These are phyloP conservation scores for Phytophthora idaei DNA, from an alignment of 352 stramenopile genomes.

Conservation along the genomic window DNA sequence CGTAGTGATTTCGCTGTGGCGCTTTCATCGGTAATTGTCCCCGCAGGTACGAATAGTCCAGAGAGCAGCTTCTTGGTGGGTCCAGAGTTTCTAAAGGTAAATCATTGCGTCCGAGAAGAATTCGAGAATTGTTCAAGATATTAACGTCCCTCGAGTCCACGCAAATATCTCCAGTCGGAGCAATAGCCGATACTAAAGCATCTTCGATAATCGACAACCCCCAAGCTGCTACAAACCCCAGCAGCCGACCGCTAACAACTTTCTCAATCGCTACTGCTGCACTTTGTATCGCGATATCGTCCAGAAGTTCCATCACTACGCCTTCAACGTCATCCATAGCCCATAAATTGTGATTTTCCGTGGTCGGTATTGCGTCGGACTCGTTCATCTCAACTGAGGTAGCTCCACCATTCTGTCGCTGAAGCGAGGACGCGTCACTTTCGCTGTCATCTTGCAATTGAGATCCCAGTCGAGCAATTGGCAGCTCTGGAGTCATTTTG, in stretches of 20 bases:
- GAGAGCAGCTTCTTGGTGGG: conserved; percentile 18
- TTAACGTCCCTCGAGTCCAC: conserved; percentile 17
- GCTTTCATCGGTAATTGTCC: conserved; percentile 28
- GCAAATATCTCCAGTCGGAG: conserved; percentile 18
- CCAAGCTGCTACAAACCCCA: conserved; percentile 31
- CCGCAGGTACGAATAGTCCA: conserved; percentile 29
- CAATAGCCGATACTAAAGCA: conserved; percentile 23
- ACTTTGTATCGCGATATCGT: conserved; percentile 29
- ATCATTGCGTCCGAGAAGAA: conserved; percentile 18
- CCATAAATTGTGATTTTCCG: conserved; percentile 3
- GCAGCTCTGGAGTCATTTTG: conserved; percentile 28
- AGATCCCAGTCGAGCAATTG: conserved; percentile 8
- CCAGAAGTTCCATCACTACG: conserved; percentile 26
- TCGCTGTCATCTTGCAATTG: conserved; percentile 8
- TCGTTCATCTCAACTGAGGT: not conserved
- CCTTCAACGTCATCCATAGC: conserved; percentile 39
- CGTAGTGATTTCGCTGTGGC: conserved; percentile 12
- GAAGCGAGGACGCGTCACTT: conserved; percentile 1
- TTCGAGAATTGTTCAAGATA: conserved; percentile 4
- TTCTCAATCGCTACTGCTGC: conserved; percentile 28
- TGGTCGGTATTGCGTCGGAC: not conserved
- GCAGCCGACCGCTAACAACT: conserved; percentile 35
- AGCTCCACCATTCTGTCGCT: not conserved
- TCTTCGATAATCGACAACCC: conserved; percentile 31
- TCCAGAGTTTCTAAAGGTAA: conserved; percentile 13